Evolutionary conservation across 495 filamentous ascomycete species (phyloP), one percentile per base, ranked within the genome.

Genomic region (Aspergillus nidulans): DNA sequence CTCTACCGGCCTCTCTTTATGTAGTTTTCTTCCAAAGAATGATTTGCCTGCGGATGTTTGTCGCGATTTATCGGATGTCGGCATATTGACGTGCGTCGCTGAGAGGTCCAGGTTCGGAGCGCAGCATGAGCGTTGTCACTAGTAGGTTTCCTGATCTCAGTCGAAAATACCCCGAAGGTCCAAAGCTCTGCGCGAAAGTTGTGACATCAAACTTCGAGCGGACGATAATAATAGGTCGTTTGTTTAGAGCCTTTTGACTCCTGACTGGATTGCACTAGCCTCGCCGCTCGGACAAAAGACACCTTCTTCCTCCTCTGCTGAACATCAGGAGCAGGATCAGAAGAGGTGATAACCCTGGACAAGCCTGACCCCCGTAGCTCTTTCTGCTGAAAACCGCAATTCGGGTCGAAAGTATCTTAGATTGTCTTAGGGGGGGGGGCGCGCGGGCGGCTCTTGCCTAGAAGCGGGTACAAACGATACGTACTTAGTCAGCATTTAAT

Each of bases 21-120:
- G 75, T 59, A 82, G 62, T 63, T 83, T 90, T 67, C 85, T 81
- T 57, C 88, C 84, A 69, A 94, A 94, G 77, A 96, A 92, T 47
- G 87, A 91, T 74, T 91, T 92, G 58, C 87, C 86, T 61, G 83
- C 84, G 49, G 90, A 91, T 47, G 87, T 88, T 76, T 91, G 88
- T 67, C 89, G 82, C 53, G 85, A 79, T 74, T 92, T 92, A 75
- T 90, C 85, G 73, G 77, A 66, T 57, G 72, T 62, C 64, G 78
- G 77, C 77, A 81, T 81, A 53, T 71, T 75, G 67, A 65, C 69
- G 67, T 52, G 61, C 61, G 64, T 70, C 64, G 65, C 62, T 70
- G 60, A 62, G 61, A 62, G 59, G 66, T 60, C 61, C 66, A 70
- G n/a, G n/a, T n/a, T n/a, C n/a, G n/a, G 49, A 60, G 66, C 63